Percentiles rank a stretch among this genome's conserved stretches.
phyloP scores from a whole-genome alignment of 306 rosid genomes.

The Gillenia trifoliata region DNA sequence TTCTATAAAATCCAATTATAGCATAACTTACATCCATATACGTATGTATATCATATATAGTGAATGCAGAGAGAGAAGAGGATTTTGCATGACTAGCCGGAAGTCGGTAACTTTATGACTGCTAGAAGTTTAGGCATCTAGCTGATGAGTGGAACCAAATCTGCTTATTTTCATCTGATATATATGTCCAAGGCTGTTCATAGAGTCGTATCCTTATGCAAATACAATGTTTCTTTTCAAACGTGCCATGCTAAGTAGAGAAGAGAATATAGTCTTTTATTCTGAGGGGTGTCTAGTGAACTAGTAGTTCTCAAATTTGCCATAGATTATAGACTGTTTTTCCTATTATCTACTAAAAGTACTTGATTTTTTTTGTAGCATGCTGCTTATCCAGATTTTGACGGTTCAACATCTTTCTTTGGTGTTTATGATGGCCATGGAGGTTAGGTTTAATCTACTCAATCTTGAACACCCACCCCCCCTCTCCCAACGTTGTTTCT shows the following conservation, averaged over 20 bases:
- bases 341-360: conserved; percentile 1
- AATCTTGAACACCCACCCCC: too few species aligned
- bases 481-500: too few species aligned
- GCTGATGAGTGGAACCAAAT: too few species aligned
- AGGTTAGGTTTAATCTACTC: conserved; percentile 40
- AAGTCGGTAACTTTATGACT: too few species aligned
- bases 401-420: conserved; percentile 80
- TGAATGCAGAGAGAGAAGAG: too few species aligned
- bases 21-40: neutral
- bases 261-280: neutral
- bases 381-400: conserved; percentile 80
- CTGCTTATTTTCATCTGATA: too few species aligned
- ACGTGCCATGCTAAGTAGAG: neutral
- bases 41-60: too few species aligned
- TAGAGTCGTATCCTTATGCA: neutral
- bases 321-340: neutral
- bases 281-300: neutral
- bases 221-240: neutral
- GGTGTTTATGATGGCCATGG: conserved; percentile 99
- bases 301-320: neutral
- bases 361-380: conserved; percentile 50
- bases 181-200: neutral
- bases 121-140: too few species aligned
- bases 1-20: neutral
- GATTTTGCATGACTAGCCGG: too few species aligned